A percentile compares a stretch with the other conserved stretches of the same genome.
Evolutionary conservation across 441 rosid genomes (phyloP).

Genomic region (Macaranga tanarius): DNA sequence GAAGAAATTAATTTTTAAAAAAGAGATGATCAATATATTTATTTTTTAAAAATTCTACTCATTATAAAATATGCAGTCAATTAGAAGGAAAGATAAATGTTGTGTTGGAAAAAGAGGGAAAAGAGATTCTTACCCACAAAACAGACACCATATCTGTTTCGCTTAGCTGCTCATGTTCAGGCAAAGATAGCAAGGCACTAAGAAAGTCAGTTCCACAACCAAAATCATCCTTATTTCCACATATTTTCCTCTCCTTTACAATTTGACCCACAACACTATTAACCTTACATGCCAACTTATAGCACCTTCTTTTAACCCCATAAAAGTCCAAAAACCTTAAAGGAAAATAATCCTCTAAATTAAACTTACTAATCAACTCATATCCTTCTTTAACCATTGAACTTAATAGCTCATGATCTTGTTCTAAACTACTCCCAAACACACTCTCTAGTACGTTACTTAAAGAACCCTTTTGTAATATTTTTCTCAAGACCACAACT

Average conservation of each 20-base stretch:
- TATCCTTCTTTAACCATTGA: constrained; percentile 57
- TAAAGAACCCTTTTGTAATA: constrained; percentile 46
- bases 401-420: constrained; percentile 33
- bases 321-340: constrained; percentile 46
- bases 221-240: not conserved
- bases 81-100: too few species aligned
- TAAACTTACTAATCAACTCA: constrained; percentile 44
- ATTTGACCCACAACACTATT: constrained; percentile 37
- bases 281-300: constrained; percentile 42
- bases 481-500: constrained; percentile 36
- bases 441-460: constrained; percentile 52
- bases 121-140: constrained; percentile 52
- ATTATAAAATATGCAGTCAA: too few species aligned
- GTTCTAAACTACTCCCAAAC: constrained; percentile 35
- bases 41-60: too few species aligned
- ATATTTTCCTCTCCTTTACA: constrained; percentile 39
- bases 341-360: constrained; percentile 59
- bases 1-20: too few species aligned
- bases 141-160: constrained; percentile 56
- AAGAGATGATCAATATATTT: too few species aligned
- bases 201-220: constrained; percentile 46
- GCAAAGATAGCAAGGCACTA: constrained; percentile 50
- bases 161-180: constrained; percentile 48
- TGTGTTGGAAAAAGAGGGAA: not conserved
- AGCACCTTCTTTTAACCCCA: constrained; percentile 64